These are phyloP conservation scores for Triticum turgidum DNA, from an alignment of 176 grass and related monocot genomes.

Conservation along the genomic window DNA sequence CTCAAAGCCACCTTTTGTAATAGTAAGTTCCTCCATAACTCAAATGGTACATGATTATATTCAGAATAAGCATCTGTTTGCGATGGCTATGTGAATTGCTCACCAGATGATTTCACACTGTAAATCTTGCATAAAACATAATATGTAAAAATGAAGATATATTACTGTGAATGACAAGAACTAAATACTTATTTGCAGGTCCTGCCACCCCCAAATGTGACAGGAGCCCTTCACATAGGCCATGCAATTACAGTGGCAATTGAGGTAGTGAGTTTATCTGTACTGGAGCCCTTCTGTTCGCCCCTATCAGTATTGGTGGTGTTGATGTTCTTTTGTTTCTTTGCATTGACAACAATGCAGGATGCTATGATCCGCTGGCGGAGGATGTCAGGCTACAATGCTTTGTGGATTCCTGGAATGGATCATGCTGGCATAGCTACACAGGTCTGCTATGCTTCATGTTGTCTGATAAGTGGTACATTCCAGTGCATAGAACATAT, in stretches of 20 bases:
- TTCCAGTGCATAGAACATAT: background rate
- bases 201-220: constrained; percentile 35
- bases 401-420: constrained; percentile 72
- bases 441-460: constrained; percentile 44
- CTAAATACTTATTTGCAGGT: constrained; percentile 38
- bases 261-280: constrained; percentile 44
- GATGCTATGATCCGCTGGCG: constrained; percentile 65
- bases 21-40: constrained; percentile 45
- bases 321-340: constrained; percentile 10
- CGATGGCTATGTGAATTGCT: background rate
- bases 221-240: constrained; percentile 75
- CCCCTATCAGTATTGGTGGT: background rate
- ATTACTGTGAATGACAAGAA: background rate
- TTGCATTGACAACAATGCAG: constrained; percentile 40
- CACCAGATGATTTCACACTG: background rate
- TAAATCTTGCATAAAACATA: background rate
- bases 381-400: constrained; percentile 70
- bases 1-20: constrained; percentile 74
- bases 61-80: background rate
- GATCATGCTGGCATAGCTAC: constrained; percentile 83
- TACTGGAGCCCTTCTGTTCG: background rate
- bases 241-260: constrained; percentile 77
- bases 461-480: constrained; percentile 2
- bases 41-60: background rate
- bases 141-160: background rate